phyloP scores from a whole-genome alignment of 1,284 basidiomycete species.

The Athelia psychrophila region DNA sequence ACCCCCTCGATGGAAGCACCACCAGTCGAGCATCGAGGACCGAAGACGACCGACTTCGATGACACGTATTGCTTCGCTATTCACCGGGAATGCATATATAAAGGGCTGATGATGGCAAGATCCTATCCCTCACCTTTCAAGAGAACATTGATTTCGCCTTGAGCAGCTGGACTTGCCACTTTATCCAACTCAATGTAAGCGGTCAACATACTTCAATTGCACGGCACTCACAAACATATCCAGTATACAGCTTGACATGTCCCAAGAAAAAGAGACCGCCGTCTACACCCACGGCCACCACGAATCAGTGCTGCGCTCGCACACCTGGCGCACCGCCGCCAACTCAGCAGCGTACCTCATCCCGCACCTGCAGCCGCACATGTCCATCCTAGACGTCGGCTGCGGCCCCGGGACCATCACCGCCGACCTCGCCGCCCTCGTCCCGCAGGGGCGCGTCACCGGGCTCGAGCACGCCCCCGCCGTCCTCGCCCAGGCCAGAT shows the following conservation, averaged over 20 bases:
- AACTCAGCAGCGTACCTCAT: constrained; percentile 42
- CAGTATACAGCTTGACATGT: not conserved
- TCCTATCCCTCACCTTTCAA: no score
- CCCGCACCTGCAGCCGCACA: constrained; percentile 31
- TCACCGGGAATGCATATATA: no score
- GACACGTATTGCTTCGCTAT: no score
- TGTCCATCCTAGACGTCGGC: constrained; percentile 43
- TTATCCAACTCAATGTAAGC: no score
- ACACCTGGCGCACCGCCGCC: constrained; percentile 37
- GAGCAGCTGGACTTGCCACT: no score
- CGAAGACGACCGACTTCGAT: no score
- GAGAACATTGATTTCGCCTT: no score
- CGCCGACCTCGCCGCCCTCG: constrained; percentile 33
- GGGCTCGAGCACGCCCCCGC: constrained; percentile 32
- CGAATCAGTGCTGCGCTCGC: constrained; percentile 37
- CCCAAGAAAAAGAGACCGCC: not conserved
- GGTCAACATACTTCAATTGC: no score
- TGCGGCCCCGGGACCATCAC: constrained; percentile 47
- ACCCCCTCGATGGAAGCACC: no score
- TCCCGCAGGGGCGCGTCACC: constrained; percentile 37
- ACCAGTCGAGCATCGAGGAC: no score
- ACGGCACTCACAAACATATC: not conserved
- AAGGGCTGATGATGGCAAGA: no score
- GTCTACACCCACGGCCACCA: constrained; percentile 31
- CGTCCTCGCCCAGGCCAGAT: constrained; percentile 28